phyloP scores from a whole-genome alignment of 2,329 filamentous ascomycete genomes.

The Emydomyces testavorans region DNA sequence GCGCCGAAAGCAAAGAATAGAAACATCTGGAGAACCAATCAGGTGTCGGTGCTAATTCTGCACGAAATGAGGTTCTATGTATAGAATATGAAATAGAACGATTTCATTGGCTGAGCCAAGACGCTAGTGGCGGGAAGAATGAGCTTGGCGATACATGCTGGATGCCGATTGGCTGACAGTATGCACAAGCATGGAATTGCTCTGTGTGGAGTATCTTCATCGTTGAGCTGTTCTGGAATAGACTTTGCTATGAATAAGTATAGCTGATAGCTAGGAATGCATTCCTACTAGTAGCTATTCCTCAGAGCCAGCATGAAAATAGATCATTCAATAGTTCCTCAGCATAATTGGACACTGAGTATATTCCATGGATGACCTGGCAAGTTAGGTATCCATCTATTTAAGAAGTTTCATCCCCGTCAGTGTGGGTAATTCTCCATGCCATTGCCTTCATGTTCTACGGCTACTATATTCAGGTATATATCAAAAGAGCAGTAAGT shows the following conservation, averaged over 20 bases:
- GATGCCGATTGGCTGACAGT: constrained; percentile 4
- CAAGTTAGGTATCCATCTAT: too few species aligned
- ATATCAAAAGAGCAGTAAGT: too few species aligned
- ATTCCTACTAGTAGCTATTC: background rate
- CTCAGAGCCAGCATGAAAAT: background rate
- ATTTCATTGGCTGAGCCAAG: background rate
- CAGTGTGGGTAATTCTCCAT: too few species aligned
- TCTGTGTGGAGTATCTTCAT: too few species aligned
- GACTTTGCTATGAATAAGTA: too few species aligned
- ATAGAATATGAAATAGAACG: background rate
- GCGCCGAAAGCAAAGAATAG: constrained; percentile 7
- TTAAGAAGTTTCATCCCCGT: too few species aligned
- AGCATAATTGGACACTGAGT: too few species aligned
- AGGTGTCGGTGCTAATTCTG: background rate
- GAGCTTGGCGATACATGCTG: background rate
- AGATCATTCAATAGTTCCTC: background rate
- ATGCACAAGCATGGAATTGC: background rate
- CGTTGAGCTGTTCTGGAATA: too few species aligned
- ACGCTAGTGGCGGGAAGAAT: constrained; percentile 6
- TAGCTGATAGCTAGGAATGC: background rate
- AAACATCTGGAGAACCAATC: constrained; percentile 4
- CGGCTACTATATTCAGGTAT: too few species aligned
- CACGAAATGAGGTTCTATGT: constrained; percentile 1
- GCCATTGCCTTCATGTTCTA: too few species aligned
- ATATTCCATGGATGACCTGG: too few species aligned